A percentile compares a stretch with the other conserved stretches of the same genome.
phyloP scores from a whole-genome alignment of 2,329 filamentous ascomycete species.

The Beauveria brongniartii region DNA sequence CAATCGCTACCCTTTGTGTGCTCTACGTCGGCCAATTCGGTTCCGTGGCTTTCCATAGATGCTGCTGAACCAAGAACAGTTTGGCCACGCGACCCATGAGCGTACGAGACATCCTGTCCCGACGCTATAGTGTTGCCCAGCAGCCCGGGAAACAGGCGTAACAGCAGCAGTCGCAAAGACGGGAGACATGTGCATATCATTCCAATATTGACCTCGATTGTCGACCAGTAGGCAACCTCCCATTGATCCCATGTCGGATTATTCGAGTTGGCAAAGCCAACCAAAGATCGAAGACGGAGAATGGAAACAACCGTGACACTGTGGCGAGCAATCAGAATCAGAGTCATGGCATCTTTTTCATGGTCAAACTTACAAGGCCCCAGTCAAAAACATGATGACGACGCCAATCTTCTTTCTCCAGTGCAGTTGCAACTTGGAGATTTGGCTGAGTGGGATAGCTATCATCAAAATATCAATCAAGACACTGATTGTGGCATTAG shows the following conservation, averaged over 20 bases:
- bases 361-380: conserved; percentile 31
- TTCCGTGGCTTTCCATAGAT: neutral
- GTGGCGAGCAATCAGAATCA: neutral
- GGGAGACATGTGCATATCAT: conserved; percentile 20
- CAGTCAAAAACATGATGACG: conserved; percentile 42
- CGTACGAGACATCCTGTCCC: neutral
- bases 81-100: neutral
- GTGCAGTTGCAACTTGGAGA: conserved; percentile 33
- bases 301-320: conserved; percentile 18
- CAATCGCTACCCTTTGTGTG: neutral
- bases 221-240: conserved; percentile 16
- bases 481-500: conserved; percentile 45
- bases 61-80: neutral
- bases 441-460: conserved; percentile 38
- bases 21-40: neutral
- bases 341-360: neutral
- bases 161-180: conserved; percentile 15
- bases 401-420: conserved; percentile 43
- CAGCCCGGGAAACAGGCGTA: conserved; percentile 14
- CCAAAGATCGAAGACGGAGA: conserved; percentile 15
- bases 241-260: conserved; percentile 18
- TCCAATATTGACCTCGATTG: conserved; percentile 18
- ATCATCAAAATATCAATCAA: conserved; percentile 44
- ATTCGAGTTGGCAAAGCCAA: conserved; percentile 14
- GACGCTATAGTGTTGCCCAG: conserved; percentile 6